These are phyloP conservation scores for Lichtheimia hyalospora DNA, from an alignment of 371 early-diverging fungal genomes.

Conservation along the genomic window DNA sequence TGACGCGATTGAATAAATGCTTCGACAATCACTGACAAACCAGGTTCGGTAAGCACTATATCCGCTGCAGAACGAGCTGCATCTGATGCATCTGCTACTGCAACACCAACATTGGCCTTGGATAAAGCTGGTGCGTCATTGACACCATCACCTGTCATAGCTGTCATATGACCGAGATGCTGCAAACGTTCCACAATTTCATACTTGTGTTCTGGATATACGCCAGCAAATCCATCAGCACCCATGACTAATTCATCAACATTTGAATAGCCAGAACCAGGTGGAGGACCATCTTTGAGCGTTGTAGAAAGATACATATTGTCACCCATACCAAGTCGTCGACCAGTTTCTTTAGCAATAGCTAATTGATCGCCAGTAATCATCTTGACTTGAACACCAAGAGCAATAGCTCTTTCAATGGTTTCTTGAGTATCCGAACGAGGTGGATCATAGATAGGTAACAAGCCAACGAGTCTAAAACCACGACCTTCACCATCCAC, in stretches of 20 bases:
- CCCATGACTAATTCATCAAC: slow-evolving; percentile 81
- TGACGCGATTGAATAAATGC: slow-evolving; percentile 65
- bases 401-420: slow-evolving; percentile 79
- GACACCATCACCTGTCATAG: slow-evolving; percentile 97
- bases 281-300: slow-evolving; percentile 70
- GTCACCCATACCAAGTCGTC: slow-evolving; percentile 73
- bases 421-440: slow-evolving; percentile 82
- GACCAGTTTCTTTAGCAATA: slow-evolving; percentile 87
- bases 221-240: slow-evolving; percentile 88
- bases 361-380: slow-evolving; percentile 95
- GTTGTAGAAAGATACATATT: slow-evolving; percentile 77
- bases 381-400: slow-evolving; percentile 94
- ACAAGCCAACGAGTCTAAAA: slow-evolving; percentile 62
- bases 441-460: slow-evolving; percentile 90
- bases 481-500: slow-evolving; percentile 50
- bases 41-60: slow-evolving; percentile 77
- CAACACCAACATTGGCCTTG: slow-evolving; percentile 82
- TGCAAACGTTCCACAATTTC: slow-evolving; percentile 92
- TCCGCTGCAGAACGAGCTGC: slow-evolving; percentile 78
- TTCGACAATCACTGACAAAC: slow-evolving; percentile 74
- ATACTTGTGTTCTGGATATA: slow-evolving; percentile 93
- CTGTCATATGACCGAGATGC: slow-evolving; percentile 75
- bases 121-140: slow-evolving; percentile 96
- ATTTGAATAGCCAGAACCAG: slow-evolving; percentile 69
- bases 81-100: slow-evolving; percentile 80